Evolutionary conservation across 1,284 basidiomycete species (phyloP).

Genomic region (Spongiforma sp.): DNA sequence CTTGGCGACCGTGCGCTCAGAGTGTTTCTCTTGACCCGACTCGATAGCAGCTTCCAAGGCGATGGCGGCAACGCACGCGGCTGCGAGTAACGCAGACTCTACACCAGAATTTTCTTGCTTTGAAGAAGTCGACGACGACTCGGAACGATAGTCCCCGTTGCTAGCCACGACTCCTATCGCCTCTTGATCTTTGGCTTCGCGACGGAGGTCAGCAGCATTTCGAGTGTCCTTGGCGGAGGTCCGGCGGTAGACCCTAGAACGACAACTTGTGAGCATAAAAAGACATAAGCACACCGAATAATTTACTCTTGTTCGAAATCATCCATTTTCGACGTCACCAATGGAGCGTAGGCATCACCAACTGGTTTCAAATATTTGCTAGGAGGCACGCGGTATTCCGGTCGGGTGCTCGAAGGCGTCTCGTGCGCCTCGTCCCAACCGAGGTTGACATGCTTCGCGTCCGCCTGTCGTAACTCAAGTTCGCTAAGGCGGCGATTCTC

Average conservation of each 20-base stretch:
- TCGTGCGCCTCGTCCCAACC: constrained; percentile 12
- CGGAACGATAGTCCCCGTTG: background rate
- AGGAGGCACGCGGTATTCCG: constrained; percentile 27
- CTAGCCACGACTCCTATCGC: background rate
- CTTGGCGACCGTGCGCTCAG: background rate
- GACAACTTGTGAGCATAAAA: constrained; percentile 9
- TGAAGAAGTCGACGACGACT: constrained; percentile 1
- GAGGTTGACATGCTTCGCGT: background rate
- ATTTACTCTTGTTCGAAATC: background rate
- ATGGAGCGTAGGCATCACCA: background rate
- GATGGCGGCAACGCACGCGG: constrained; percentile 16
- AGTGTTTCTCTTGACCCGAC: constrained; percentile 7
- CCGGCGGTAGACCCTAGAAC: background rate
- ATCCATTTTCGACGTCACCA: background rate
- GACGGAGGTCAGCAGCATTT: background rate
- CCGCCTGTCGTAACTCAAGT: constrained; percentile 1
- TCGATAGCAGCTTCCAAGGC: constrained; percentile 16
- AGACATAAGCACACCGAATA: background rate
- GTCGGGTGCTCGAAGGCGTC: background rate
- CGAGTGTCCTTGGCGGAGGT: too few relatives aligned
- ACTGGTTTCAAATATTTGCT: constrained; percentile 13
- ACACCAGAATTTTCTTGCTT: constrained; percentile 14
- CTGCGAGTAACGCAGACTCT: constrained; percentile 14
- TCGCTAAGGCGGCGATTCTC: background rate
- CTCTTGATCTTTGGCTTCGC: background rate